Percentiles rank a stretch among this genome's conserved stretches.
Conservation (phyloP, 257 asterid genomes). For the Przewalskia tangutica region DNA sequence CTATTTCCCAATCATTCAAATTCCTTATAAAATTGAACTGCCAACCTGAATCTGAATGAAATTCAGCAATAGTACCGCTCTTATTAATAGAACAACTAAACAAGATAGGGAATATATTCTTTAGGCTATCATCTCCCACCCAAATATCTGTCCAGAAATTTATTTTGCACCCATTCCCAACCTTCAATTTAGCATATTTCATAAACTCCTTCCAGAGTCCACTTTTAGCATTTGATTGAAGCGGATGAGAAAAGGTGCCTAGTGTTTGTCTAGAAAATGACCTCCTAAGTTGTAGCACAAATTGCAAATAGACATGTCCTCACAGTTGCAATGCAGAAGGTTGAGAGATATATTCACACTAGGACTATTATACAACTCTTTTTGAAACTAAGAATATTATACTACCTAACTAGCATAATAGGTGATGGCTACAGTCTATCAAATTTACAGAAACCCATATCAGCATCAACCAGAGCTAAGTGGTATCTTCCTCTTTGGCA, state of each 20-base stretch:
- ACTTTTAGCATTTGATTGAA: too few species aligned
- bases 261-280: not conserved
- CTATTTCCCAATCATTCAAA: too few species aligned
- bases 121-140: too few species aligned
- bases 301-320: not conserved
- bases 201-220: too few species aligned
- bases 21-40: too few species aligned
- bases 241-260: not conserved
- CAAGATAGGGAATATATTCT: too few species aligned
- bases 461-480: not conserved
- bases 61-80: too few species aligned
- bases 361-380: not conserved
- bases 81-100: too few species aligned
- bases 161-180: too few species aligned
- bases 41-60: too few species aligned
- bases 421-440: not conserved
- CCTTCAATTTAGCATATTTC: too few species aligned
- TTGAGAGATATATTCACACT: not conserved
- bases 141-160: too few species aligned
- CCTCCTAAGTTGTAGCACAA: not conserved
- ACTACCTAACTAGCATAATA: not conserved
- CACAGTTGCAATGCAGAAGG: not conserved
- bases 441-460: not conserved
- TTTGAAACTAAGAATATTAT: not conserved
- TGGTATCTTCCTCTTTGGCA: not conserved